Base-by-base conservation (phyloP, 1,284 basidiomycete genomes). In the Marasmius tenuissimus region DNA sequence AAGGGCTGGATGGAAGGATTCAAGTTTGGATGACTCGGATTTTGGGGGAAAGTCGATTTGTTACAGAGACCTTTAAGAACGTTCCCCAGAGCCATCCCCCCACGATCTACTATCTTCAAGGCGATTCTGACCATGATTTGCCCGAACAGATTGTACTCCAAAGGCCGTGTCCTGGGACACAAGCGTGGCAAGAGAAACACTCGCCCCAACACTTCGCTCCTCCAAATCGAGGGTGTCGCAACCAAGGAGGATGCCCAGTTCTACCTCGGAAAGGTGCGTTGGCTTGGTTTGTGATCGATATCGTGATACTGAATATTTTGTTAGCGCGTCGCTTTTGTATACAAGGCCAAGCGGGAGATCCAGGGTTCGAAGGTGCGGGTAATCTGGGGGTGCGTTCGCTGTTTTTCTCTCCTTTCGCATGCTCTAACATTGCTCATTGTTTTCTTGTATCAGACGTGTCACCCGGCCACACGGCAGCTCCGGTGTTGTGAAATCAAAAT, bases 101-200 rank as follows among this genome's bases (percentile, higher is more conserved):
- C 8, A 20, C n/a, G 49, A 18, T 16, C 33, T 10, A 12, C 14
- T 5, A 20, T 0, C 20, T 60, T 10, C 68, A 63, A 61, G 65
- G 38, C 22, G 53, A 35, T 39, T 52, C 64, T 61, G 18, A 51
- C 59, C 45, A 39, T 68, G 51, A 16, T 39, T 52, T 18, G 50
- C 52, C 20, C 35, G 22, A 55, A 52, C 76, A 96, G 95, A 88
- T 88, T 98, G 75, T 98, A 98, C 88, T 82, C 82, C 81, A 98
- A 98, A 87, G 97, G 94, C 80, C 94, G 97, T 75, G 90, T 99
- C 75, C 86, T 98, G 75, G 94, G 96, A 71, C 94, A 97, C 93
- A 97, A 98, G 85, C 94, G 97, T 71, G 95, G 93, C 71, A 98
- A 98, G 86, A 91, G 94, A 78, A 98, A 97, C 86, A 86, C 92